Evolutionary conservation across 768 basidiomycete genomes (phyloP).

Genomic region (Tylopilus balloui): DNA sequence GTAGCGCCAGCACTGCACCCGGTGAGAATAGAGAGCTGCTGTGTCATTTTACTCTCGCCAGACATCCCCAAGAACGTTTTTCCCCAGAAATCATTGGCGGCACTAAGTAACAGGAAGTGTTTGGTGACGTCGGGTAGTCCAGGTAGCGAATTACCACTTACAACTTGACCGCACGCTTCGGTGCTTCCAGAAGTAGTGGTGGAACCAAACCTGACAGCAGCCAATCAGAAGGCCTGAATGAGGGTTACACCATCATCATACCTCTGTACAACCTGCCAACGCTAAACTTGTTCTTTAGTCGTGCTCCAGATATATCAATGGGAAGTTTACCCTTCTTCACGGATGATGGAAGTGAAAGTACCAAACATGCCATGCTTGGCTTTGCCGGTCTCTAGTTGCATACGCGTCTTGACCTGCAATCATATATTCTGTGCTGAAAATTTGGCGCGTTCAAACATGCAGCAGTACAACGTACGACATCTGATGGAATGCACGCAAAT

Average conservation of each 20-base stretch:
- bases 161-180: slow-evolving; percentile 98
- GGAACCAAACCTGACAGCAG: slow-evolving; percentile 73
- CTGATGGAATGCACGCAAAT: slow-evolving; percentile 35
- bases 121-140: background rate
- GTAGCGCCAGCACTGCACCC: slow-evolving; percentile 95
- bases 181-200: slow-evolving; percentile 91
- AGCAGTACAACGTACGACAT: slow-evolving; percentile 66
- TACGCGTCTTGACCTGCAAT: slow-evolving; percentile 89
- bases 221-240: background rate
- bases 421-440: slow-evolving; percentile 4
- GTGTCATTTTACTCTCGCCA: slow-evolving; percentile 84
- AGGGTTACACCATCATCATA: slow-evolving; percentile 22
- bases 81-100: slow-evolving; percentile 95
- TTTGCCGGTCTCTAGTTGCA: slow-evolving; percentile 93
- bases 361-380: slow-evolving; percentile 71
- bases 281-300: slow-evolving; percentile 36
- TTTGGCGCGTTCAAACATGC: background rate
- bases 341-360: slow-evolving; percentile 77
- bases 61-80: slow-evolving; percentile 59
- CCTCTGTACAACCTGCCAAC: slow-evolving; percentile 85
- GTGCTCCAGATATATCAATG: background rate
- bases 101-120: slow-evolving; percentile 36
- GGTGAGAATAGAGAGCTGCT: slow-evolving; percentile 80
- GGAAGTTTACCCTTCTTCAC: slow-evolving; percentile 77
- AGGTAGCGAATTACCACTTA: slow-evolving; percentile 32